Evolutionary conservation across 371 early-diverging fungal species (phyloP), one percentile per base, ranked within the genome.

Genomic region (Syncephalastrum monosporum): DNA sequence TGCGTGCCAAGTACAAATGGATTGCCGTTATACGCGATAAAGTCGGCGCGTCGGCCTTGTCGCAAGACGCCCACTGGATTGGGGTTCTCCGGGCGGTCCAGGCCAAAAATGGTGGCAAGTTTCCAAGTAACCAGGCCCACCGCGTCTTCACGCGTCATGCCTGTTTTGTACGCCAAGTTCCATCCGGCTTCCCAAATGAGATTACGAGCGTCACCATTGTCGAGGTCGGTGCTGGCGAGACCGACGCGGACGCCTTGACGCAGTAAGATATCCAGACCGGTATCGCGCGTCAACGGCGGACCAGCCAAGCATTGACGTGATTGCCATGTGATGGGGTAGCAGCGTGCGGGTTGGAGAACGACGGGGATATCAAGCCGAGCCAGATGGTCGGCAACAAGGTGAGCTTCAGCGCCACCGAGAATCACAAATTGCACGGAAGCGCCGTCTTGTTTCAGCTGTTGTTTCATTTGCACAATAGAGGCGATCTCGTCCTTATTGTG

Each of bases 81-180:
- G 13, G 68, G 27, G 38, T 64, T 61, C 24, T 53, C 60, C 1
- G 56, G 51, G 6, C 64, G 43, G 14, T 59, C 49, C 27, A 85
- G 57, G 2, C 79, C 83, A 51, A 85, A 75, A 38, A 87, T 84
- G n/a, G 83, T 72, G 12, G 86, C 88, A 46, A 87, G 64, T 56
- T 85, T 86, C 91, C 90, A 91, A 53, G 89, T 86, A 10, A 91
- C 82, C 19, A 89, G 71, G 4, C 86, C 91, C 12, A 91, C 79
- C 25, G 90, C 86, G 25, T 88, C 82, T 47, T 72, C 77, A 45
- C 71, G 69, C 6, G 60, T 60, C 17, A 76, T 45, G 1, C 65
- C 44, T 5, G 33, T n/a, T 42, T 79, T 76, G 50, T 76, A 72
- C 15, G 76, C 52, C 45, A 69, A 54, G 69, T 77, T 61, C 74